Percentiles rank a stretch among this genome's conserved stretches.
Evolutionary conservation across 1,284 basidiomycete genomes (phyloP).

Genomic region (Phylloboletellus chloephorus): DNA sequence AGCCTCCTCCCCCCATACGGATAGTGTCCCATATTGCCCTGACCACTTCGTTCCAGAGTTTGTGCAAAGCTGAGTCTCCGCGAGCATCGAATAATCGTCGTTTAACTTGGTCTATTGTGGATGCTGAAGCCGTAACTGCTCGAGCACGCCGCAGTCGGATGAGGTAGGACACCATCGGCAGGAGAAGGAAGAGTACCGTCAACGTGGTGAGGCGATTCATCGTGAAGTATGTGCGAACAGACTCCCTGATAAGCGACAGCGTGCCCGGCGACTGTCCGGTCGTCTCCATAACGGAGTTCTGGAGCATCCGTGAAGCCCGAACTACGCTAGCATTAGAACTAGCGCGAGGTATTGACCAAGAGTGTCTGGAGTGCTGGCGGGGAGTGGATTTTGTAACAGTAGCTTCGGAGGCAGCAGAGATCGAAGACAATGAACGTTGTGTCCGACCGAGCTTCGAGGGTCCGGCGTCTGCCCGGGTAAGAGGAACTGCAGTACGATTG

Average conservation of each 20-base stretch:
- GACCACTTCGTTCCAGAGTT: slow-evolving; percentile 51
- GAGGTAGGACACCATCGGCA: slow-evolving; percentile 57
- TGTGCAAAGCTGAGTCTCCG: slow-evolving; percentile 36
- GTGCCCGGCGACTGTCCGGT: slow-evolving; percentile 38
- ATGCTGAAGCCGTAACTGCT: slow-evolving; percentile 22
- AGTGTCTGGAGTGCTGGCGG: slow-evolving; percentile 8
- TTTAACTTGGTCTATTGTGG: slow-evolving; percentile 54
- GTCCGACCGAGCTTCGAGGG: slow-evolving; percentile 20
- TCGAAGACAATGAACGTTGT: slow-evolving; percentile 23
- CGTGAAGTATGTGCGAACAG: slow-evolving; percentile 43
- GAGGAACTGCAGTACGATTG: slow-evolving; percentile 51
- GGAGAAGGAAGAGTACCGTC: slow-evolving; percentile 51
- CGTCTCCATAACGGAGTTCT: slow-evolving; percentile 15
- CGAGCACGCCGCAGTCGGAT: slow-evolving; percentile 42
- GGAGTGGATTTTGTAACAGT: slow-evolving; percentile 24
- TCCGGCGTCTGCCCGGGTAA: slow-evolving; percentile 25
- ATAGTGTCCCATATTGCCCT: slow-evolving; percentile 61
- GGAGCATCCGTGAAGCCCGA: slow-evolving; percentile 26
- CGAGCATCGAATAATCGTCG: slow-evolving; percentile 42
- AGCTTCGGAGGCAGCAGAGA: slow-evolving; percentile 20
- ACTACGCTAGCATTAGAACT: slow-evolving; percentile 22
- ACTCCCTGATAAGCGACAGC: slow-evolving; percentile 43
- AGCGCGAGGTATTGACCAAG: slow-evolving; percentile 10
- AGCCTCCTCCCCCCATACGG: slow-evolving; percentile 69
- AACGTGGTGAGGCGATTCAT: slow-evolving; percentile 44